Conservation (phyloP, 306 rosid species). For the Corylus avellana region DNA sequence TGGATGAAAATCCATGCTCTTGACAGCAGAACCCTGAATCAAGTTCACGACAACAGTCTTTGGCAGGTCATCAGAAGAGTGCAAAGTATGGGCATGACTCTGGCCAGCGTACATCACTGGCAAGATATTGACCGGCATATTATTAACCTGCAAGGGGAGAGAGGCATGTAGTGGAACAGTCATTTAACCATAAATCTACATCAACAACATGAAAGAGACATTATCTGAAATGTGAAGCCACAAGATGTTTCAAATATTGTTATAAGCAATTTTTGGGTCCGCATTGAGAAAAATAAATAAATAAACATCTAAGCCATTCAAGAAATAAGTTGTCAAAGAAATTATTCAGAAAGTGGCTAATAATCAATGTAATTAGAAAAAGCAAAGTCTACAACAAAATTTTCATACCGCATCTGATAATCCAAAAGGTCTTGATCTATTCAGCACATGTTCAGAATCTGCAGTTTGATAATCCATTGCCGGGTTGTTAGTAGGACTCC, state of each 20-base stretch:
- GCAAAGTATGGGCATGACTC: slow-evolving; percentile 83
- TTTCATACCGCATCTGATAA: slow-evolving; percentile 50
- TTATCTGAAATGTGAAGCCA: too few species aligned
- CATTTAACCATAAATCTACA: background rate
- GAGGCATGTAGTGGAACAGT: background rate
- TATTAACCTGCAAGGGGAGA: slow-evolving; percentile 58
- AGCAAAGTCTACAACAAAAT: background rate
- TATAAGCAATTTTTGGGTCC: background rate
- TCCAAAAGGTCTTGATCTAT: slow-evolving; percentile 56
- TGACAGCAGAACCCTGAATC: slow-evolving; percentile 69
- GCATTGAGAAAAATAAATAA: background rate
- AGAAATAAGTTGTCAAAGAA: background rate
- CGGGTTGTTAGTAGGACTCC: slow-evolving; percentile 54
- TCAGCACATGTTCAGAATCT: slow-evolving; percentile 54
- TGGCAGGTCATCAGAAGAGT: slow-evolving; percentile 93
- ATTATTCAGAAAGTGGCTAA: slow-evolving; percentile 13
- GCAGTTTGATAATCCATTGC: slow-evolving; percentile 61
- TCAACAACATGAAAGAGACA: too few species aligned
- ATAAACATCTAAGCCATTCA: background rate
- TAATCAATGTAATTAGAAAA: background rate
- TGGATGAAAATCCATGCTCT: slow-evolving; percentile 96
- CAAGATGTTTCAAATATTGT: background rate
- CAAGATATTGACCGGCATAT: slow-evolving; percentile 74
- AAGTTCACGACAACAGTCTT: slow-evolving; percentile 69
- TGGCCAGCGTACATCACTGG: slow-evolving; percentile 70